Conservation (phyloP, 345 rosid species). For the Hibiscus syriacus region DNA sequence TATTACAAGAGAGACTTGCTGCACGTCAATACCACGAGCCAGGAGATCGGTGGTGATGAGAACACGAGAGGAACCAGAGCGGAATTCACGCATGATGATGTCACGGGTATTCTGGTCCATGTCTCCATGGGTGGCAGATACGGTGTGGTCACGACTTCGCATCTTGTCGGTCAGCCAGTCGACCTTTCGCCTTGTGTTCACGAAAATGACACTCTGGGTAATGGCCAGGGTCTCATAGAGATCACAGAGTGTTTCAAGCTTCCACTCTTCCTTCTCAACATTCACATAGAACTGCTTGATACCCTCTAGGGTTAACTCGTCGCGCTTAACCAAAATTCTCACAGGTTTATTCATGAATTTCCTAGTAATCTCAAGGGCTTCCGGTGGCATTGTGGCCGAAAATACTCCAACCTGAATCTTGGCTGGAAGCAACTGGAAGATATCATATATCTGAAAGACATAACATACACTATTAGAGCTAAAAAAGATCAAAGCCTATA, state of each 20-base stretch:
- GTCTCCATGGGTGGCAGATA: conserved; percentile 91
- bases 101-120: conserved; percentile 92
- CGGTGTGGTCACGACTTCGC: conserved; percentile 82
- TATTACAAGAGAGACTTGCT: conserved; percentile 83
- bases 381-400: conserved; percentile 94
- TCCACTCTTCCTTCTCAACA: conserved; percentile 85
- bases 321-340: conserved; percentile 77
- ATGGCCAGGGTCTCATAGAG: conserved; percentile 79
- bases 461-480: not conserved
- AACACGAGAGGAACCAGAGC: conserved; percentile 85
- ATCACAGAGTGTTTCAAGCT: conserved; percentile 73
- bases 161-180: conserved; percentile 86
- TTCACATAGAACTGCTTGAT: conserved; percentile 75
- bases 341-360: conserved; percentile 89
- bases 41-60: conserved; percentile 77
- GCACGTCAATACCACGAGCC: conserved; percentile 90
- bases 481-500: not conserved
- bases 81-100: conserved; percentile 75
- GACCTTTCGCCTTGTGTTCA: conserved; percentile 86
- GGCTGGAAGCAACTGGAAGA: conserved; percentile 70
- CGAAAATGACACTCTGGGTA: conserved; percentile 86
- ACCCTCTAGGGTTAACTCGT: conserved; percentile 89
- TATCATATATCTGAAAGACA: conserved; percentile 61
- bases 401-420: conserved; percentile 80
- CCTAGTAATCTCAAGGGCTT: conserved; percentile 85